Conservation (phyloP, 345 rosid genomes). For the Durio zibethinus region DNA sequence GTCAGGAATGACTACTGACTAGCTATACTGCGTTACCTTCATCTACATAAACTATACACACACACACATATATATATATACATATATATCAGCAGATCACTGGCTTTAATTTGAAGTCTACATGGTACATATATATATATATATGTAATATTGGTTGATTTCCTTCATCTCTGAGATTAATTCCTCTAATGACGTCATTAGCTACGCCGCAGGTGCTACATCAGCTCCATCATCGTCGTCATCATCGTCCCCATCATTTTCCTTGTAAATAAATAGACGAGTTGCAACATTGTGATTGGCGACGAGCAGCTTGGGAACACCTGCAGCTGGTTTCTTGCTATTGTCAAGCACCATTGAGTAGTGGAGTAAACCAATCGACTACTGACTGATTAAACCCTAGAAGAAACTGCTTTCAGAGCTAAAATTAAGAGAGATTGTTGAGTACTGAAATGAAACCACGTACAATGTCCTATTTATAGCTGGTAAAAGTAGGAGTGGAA, state of each 20-base stretch:
- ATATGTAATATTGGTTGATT: background rate
- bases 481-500: background rate
- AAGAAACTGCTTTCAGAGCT: background rate
- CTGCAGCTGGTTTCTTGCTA: background rate
- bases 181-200: background rate
- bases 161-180: background rate
- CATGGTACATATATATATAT: background rate
- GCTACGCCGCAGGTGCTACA: conserved; percentile 17
- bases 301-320: background rate
- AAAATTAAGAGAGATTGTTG: background rate
- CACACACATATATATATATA: too few species aligned
- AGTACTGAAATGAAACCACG: background rate
- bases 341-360: background rate
- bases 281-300: background rate
- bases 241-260: conserved; percentile 4
- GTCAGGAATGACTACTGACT: background rate
- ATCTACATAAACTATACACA: too few species aligned
- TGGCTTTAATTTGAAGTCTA: background rate
- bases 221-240: conserved; percentile 6
- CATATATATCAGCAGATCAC: background rate
- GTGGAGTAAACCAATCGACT: background rate
- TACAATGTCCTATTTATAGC: background rate
- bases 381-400: background rate
- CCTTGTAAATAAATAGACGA: background rate
- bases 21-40: too few species aligned